Evolutionary conservation across 495 filamentous ascomycete species (phyloP).

Genomic region (Penicillium dipodomyicola): DNA sequence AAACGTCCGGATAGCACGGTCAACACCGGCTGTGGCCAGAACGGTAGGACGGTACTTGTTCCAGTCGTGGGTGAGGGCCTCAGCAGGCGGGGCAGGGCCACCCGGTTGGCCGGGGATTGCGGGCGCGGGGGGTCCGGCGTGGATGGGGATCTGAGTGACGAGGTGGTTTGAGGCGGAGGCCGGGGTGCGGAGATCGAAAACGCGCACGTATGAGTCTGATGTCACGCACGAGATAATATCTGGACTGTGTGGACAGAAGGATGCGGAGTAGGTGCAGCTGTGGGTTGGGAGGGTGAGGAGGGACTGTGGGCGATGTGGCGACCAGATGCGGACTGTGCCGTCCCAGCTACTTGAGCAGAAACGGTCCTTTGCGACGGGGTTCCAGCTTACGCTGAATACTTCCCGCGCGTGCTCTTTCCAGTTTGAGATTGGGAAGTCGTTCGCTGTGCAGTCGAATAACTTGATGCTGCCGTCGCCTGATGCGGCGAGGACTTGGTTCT

Average conservation of each 20-base stretch:
- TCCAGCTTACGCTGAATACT: conserved; percentile 89
- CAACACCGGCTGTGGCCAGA: conserved; percentile 87
- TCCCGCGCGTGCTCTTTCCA: conserved; percentile 93
- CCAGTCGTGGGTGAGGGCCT: conserved; percentile 95
- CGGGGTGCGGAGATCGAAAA: conserved; percentile 88
- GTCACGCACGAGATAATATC: conserved; percentile 77
- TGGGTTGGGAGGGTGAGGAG: conserved; percentile 83
- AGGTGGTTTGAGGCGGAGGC: conserved; percentile 80
- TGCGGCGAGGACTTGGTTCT: conserved; percentile 82
- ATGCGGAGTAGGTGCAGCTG: conserved; percentile 83
- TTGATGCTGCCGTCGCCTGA: conserved; percentile 92
- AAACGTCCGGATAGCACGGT: conserved; percentile 79
- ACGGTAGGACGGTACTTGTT: conserved; percentile 90
- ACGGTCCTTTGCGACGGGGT: conserved; percentile 81
- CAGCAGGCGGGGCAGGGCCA: conserved; percentile 54
- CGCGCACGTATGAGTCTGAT: conserved; percentile 77
- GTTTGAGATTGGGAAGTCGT: conserved; percentile 77
- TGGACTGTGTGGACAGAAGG: conserved; percentile 77
- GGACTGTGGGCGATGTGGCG: conserved; percentile 66
- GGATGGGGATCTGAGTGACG: conserved; percentile 71
- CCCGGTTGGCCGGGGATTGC: conserved; percentile 35
- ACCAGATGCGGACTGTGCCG: conserved; percentile 90
- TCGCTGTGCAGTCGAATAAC: conserved; percentile 77
- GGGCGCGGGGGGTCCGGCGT: conserved; percentile 53
- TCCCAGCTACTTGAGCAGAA: conserved; percentile 93